Evolutionary conservation across 345 rosid genomes (phyloP), one percentile per base, ranked within the genome.

Genomic region (Eucalyptus regnans): DNA sequence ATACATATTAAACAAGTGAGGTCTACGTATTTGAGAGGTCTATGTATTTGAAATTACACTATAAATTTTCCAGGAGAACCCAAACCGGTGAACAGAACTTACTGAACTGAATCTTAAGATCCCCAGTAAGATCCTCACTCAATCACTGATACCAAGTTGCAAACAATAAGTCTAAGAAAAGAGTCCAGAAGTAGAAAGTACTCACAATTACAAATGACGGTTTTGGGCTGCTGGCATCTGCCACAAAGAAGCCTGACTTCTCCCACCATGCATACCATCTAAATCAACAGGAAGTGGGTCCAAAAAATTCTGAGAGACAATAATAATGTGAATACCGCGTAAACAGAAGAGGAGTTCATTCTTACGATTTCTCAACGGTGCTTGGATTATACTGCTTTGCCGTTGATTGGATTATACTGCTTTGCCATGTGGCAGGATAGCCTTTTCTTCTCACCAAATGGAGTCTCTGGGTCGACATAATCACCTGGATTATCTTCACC

Each of bases 181-280:
- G 25, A 18, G 23, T 71, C 44, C 81, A 71, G 44, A 33, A 71
- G 81, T 86, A 85, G 6, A 27, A 58, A 17, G 31, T 7, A 87
- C 96, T 93, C 94, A 97, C 99, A 89, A 98, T 97, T 50, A 90
- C 91, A 91, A 95, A 98, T 2, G 99, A 92, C 79, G 95, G 97
- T 89, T 95, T 97, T 18, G 96, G 89, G 93, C 98, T 95, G 90
- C 90, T 93, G 56, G 94, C 93, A 91, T 97, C 97, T 27, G 98
- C 98, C 71, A 88, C 90, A 90, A 95, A 98, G 88, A 92, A 92
- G 16, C 93, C 95, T 13, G 96, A 94, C 87, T 93, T 93, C 90
- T 97, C 99, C 99, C 99, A 97, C 98, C 98, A 98, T 1, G 92
- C 91, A 90, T 97, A 97, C 99, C 99, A 98, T 85, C 99, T 97